These are phyloP conservation scores for Phoma herbarum DNA, from an alignment of 2,329 filamentous ascomycete genomes.

Conservation along the genomic window DNA sequence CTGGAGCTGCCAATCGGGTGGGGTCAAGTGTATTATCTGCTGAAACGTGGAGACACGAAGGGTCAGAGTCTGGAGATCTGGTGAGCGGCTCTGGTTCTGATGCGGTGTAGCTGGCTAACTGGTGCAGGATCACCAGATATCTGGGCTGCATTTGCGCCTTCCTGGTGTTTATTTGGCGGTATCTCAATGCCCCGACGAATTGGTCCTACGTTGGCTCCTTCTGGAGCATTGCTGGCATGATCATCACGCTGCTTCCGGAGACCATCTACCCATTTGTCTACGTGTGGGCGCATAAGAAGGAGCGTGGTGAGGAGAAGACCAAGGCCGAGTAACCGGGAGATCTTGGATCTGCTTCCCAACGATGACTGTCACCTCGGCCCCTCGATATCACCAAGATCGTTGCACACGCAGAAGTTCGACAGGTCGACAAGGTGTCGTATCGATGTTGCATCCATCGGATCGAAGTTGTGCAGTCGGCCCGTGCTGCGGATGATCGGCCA, in stretches of 20 bases:
- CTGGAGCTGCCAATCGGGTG: slow-evolving; percentile 53
- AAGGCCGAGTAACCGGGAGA: slow-evolving; percentile 9
- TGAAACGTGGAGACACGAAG: slow-evolving; percentile 44
- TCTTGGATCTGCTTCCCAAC: too few species aligned
- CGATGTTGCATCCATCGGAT: slow-evolving; percentile 2
- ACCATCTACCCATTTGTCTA: slow-evolving; percentile 52
- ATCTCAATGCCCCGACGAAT: slow-evolving; percentile 51
- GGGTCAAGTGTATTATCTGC: slow-evolving; percentile 45
- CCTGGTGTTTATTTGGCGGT: slow-evolving; percentile 52
- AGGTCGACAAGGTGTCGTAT: neutral
- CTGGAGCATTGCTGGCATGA: slow-evolving; percentile 48
- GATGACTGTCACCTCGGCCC: too few species aligned
- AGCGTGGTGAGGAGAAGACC: slow-evolving; percentile 26
- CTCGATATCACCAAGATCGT: neutral
- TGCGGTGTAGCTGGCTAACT: neutral
- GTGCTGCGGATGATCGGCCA: slow-evolving; percentile 13
- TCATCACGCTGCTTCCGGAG: slow-evolving; percentile 51
- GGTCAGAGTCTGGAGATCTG: slow-evolving; percentile 54
- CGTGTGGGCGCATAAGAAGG: slow-evolving; percentile 43
- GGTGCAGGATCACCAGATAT: slow-evolving; percentile 49
- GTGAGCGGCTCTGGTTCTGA: slow-evolving; percentile 31
- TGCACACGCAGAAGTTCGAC: neutral
- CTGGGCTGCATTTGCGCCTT: slow-evolving; percentile 52
- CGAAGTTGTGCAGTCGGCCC: slow-evolving; percentile 6
- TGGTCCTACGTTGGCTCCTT: slow-evolving; percentile 51